Conservation (phyloP, 305 asterid genomes). For the Fraxinus dipetala region DNA sequence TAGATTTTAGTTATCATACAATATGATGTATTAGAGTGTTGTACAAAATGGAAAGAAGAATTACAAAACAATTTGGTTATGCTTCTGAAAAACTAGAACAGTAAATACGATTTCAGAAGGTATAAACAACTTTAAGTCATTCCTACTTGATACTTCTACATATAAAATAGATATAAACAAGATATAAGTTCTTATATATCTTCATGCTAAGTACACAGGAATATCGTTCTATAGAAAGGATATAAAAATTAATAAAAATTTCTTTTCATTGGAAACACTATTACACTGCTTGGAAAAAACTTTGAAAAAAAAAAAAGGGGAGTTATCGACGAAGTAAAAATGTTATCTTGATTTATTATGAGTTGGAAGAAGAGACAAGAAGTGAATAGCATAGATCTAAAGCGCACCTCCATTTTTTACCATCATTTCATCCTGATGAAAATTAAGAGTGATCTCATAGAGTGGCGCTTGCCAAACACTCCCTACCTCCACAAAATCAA, state of each 20-base stretch:
- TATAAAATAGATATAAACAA: neutral
- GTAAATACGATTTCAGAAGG: neutral
- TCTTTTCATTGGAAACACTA: neutral
- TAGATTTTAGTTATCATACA: neutral
- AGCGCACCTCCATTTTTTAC: conserved; percentile 40
- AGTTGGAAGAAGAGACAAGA: neutral
- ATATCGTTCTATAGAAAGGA: neutral
- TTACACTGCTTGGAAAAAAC: neutral
- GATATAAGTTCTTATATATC: neutral
- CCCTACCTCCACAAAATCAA: conserved; percentile 66
- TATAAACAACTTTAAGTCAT: neutral
- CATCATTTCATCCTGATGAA: conserved; percentile 29
- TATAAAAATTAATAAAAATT: neutral
- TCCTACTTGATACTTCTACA: neutral
- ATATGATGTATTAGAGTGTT: neutral
- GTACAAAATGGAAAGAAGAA: neutral
- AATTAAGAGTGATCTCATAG: conserved; percentile 56
- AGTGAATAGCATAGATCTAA: neutral
- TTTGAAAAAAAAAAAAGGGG: neutral
- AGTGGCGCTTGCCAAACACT: conserved; percentile 79
- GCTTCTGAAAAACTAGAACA: neutral
- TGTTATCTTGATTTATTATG: neutral
- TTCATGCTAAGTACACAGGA: conserved; percentile 1
- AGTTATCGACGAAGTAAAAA: neutral
- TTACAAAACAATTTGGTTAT: neutral